Conservation (phyloP, 768 basidiomycete genomes). For the Pleurotus djamor region DNA sequence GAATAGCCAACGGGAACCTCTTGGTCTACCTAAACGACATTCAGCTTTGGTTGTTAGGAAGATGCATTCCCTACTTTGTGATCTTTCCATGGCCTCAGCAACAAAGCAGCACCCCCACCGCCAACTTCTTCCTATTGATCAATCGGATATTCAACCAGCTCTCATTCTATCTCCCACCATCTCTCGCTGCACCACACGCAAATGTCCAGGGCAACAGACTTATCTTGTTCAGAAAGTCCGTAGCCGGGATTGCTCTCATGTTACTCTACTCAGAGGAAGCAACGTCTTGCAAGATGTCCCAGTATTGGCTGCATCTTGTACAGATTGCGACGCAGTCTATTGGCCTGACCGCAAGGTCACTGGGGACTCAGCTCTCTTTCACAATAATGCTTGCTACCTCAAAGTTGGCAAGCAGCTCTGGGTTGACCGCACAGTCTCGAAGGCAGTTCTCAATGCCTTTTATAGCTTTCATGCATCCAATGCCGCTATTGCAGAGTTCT, state of each 20-base stretch:
- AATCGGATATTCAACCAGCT: slow-evolving; percentile 5
- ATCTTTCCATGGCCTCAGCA: no score
- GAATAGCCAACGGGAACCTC: no score
- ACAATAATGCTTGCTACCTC: slow-evolving; percentile 9
- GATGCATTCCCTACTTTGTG: no score
- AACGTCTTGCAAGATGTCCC: slow-evolving; percentile 8
- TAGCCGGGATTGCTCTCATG: slow-evolving; percentile 12
- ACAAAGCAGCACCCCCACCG: no score
- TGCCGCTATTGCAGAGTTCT: slow-evolving; percentile 14
- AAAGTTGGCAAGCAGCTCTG: slow-evolving; percentile 11
- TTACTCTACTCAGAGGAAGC: slow-evolving; percentile 15
- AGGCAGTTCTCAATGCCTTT: slow-evolving; percentile 14
- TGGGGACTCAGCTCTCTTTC: no score
- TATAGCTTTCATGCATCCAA: slow-evolving; percentile 20
- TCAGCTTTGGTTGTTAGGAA: no score
- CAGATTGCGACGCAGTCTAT: slow-evolving; percentile 11
- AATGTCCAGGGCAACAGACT: slow-evolving; percentile 5
- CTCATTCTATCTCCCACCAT: slow-evolving; percentile 12
- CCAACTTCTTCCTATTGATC: not conserved
- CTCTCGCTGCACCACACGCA: slow-evolving; percentile 10
- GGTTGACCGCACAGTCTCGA: slow-evolving; percentile 9
- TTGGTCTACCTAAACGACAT: no score
- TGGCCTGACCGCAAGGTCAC: slow-evolving; percentile 12
- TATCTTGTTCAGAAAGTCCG: slow-evolving; percentile 8
- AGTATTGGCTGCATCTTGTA: slow-evolving; percentile 14